Conservation (phyloP, 768 basidiomycete species). For the Kwoniella dejecticola region DNA sequence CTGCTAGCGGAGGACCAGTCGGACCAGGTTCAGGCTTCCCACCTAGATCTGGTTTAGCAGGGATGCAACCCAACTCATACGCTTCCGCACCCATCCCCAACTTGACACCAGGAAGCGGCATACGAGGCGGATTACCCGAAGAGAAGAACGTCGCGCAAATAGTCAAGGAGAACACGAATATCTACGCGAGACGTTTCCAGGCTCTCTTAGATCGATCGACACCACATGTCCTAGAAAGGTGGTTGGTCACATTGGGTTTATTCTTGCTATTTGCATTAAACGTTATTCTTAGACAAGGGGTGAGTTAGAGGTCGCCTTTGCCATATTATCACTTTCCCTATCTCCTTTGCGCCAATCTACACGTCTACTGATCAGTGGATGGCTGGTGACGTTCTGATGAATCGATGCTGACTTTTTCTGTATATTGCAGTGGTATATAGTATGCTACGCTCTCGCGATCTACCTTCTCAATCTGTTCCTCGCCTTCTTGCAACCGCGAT, state of each 20-base stretch:
- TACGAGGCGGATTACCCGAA: conserved; percentile 45
- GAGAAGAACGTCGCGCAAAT: conserved; percentile 56
- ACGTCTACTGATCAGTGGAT: too few species aligned
- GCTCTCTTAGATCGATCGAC: conserved; percentile 88
- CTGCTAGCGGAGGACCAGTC: conserved; percentile 11
- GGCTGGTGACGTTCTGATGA: too few species aligned
- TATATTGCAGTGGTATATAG: conserved; percentile 32
- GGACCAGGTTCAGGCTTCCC: conserved; percentile 55
- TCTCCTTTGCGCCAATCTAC: neutral
- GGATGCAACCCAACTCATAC: conserved; percentile 40
- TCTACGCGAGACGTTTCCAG: conserved; percentile 63
- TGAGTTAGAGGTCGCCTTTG: conserved; percentile 61
- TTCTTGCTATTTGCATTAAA: conserved; percentile 76
- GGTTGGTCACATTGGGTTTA: conserved; percentile 74
- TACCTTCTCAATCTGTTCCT: conserved; percentile 94
- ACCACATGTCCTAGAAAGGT: conserved; percentile 83
- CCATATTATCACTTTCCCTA: neutral
- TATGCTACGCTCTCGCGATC: conserved; percentile 80
- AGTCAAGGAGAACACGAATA: conserved; percentile 49
- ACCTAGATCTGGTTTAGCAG: conserved; percentile 47
- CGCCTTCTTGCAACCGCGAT: conserved; percentile 96
- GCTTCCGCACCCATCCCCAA: conserved; percentile 33
- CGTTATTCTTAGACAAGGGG: conserved; percentile 85
- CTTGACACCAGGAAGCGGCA: conserved; percentile 34
- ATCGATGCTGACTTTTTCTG: neutral